A percentile compares a stretch with the other conserved stretches of the same genome.
Evolutionary conservation across 2,329 filamentous ascomycete species (phyloP).

Genomic region (Teratosphaeria gauchensis): DNA sequence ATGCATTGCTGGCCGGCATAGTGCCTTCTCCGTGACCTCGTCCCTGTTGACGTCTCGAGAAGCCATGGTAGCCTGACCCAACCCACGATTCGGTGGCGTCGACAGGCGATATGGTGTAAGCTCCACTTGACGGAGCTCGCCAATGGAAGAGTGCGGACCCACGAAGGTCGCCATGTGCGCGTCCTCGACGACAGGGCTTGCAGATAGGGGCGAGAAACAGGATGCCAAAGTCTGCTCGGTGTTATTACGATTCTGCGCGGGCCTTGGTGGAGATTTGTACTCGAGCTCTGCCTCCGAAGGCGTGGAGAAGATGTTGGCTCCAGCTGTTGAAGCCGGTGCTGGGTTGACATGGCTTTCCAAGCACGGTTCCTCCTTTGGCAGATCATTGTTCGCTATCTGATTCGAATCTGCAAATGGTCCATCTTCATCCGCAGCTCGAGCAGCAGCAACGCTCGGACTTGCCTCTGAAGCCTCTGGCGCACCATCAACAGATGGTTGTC

Average conservation of each 20-base stretch:
- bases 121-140: constrained; percentile 17
- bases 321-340: neutral
- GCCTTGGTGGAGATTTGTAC: constrained; percentile 3
- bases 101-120: constrained; percentile 11
- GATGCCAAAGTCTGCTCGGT: constrained; percentile 14
- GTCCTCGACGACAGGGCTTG: constrained; percentile 21
- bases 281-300: constrained; percentile 18
- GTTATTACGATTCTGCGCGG: constrained; percentile 1
- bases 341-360: neutral
- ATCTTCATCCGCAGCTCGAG: neutral
- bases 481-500: neutral
- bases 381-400: neutral
- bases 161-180: constrained; percentile 20
- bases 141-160: constrained; percentile 16
- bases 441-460: neutral
- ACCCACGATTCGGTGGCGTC: constrained; percentile 7
- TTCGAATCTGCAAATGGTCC: neutral
- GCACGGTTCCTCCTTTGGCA: neutral
- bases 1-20: constrained; percentile 2
- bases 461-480: neutral
- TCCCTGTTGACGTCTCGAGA: neutral
- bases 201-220: constrained; percentile 18
- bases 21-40: constrained; percentile 7
- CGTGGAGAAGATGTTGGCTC: constrained; percentile 13
- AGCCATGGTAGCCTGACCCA: constrained; percentile 11